A percentile compares a stretch with the other conserved stretches of the same genome.
These are phyloP conservation scores for Mortierella antarctica DNA, from an alignment of 192 early-diverging fungal species.

Conservation along the genomic window DNA sequence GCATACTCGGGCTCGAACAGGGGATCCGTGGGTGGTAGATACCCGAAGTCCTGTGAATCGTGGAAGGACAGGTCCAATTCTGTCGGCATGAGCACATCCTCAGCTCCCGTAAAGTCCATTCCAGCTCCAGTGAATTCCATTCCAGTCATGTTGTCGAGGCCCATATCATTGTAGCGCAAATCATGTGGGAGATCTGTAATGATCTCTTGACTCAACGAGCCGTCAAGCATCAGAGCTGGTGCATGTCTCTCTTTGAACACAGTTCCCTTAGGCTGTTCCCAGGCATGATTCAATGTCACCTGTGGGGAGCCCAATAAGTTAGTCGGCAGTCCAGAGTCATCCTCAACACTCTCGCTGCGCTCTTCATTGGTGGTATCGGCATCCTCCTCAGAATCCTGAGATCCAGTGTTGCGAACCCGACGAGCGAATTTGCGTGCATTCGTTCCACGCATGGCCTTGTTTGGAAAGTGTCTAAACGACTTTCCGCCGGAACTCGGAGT, in stretches of 20 bases:
- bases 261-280: slow-evolving; percentile 8
- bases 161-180: slow-evolving; percentile 19
- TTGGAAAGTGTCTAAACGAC: slow-evolving; percentile 33
- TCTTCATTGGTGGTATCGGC: neutral
- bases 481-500: slow-evolving; percentile 36
- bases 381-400: slow-evolving; percentile 5
- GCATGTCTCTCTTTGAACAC: slow-evolving; percentile 39
- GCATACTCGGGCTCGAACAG: slow-evolving; percentile 20
- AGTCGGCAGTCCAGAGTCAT: neutral
- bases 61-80: slow-evolving; percentile 13
- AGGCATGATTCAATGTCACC: slow-evolving; percentile 41
- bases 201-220: slow-evolving; percentile 29
- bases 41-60: slow-evolving; percentile 6
- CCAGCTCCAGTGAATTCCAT: neutral
- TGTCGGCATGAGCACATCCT: neutral
- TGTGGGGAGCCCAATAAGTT: slow-evolving; percentile 24
- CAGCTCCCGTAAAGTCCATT: slow-evolving; percentile 6
- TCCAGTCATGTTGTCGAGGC: slow-evolving; percentile 5
- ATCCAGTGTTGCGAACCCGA: neutral
- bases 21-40: slow-evolving; percentile 4
- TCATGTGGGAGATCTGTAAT: neutral
- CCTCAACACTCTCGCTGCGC: slow-evolving; percentile 13
- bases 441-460: neutral
- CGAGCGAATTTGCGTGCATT: neutral
- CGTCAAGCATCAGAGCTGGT: slow-evolving; percentile 42